phyloP scores from a whole-genome alignment of 176 grass and related monocot genomes.

The Musa itinerans region DNA sequence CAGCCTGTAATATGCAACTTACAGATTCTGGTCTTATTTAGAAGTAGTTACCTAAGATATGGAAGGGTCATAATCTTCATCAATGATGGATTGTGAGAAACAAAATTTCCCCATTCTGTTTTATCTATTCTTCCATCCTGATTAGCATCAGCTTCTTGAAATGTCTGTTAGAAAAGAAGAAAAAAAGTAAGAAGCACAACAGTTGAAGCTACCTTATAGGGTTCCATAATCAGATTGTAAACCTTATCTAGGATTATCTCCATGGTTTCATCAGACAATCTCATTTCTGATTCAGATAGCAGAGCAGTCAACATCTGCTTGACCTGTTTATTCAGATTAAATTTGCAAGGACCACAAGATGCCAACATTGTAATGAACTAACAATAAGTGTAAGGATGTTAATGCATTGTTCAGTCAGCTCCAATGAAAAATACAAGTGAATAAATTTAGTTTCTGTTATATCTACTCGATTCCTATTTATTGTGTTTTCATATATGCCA shows the following conservation, averaged over 20 bases:
- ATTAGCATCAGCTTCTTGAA: conserved; percentile 76
- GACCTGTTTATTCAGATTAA: conserved; percentile 41
- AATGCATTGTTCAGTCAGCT: background rate
- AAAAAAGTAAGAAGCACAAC: background rate
- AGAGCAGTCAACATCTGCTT: conserved; percentile 93
- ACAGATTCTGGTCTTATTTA: background rate
- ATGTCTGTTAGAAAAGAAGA: conserved; percentile 54
- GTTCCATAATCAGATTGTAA: background rate
- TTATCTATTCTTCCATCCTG: conserved; percentile 95
- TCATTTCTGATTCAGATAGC: conserved; percentile 93
- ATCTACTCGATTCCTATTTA: no score
- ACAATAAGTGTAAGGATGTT: background rate
- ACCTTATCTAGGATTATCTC: conserved; percentile 96
- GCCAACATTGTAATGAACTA: background rate
- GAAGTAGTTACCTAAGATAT: conserved; percentile 69
- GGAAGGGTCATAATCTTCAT: conserved; percentile 98
- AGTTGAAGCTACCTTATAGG: background rate
- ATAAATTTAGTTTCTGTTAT: no score
- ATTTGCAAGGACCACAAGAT: conserved; percentile 8
- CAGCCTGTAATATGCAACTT: no score
- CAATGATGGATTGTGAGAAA: conserved; percentile 74
- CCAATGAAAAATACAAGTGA: background rate
- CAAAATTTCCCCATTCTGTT: conserved; percentile 85
- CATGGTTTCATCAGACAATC: conserved; percentile 75
- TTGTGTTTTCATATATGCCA: no score